Evolutionary conservation across 208 protist genomes (phyloP).

Genomic region (Trypanosoma melophagium): DNA sequence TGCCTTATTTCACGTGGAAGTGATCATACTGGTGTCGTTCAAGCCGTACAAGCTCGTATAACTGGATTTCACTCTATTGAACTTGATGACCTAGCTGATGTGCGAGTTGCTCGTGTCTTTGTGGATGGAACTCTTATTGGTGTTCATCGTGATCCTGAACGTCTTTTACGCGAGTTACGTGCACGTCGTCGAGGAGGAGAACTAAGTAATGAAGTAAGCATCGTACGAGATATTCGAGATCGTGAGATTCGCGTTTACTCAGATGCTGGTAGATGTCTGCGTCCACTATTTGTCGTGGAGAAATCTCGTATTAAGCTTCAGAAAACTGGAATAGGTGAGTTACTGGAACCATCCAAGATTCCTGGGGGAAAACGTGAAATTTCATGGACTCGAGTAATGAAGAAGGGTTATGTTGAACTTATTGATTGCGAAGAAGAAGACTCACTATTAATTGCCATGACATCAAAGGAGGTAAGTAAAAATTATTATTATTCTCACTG

Average conservation of each 20-base stretch:
- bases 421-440: slow-evolving; percentile 52
- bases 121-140: slow-evolving; percentile 49
- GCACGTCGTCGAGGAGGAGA: slow-evolving; percentile 33
- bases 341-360: slow-evolving; percentile 29
- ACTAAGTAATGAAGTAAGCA: slow-evolving; percentile 42
- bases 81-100: slow-evolving; percentile 25
- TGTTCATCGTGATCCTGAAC: slow-evolving; percentile 36
- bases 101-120: slow-evolving; percentile 39
- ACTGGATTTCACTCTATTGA: slow-evolving; percentile 67
- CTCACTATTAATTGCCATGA: slow-evolving; percentile 50
- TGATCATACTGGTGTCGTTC: slow-evolving; percentile 41
- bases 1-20: slow-evolving; percentile 40
- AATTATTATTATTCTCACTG: slow-evolving; percentile 94
- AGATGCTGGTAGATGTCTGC: slow-evolving; percentile 33
- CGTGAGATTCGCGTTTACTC: slow-evolving; percentile 49
- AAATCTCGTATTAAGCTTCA: slow-evolving; percentile 32
- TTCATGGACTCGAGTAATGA: slow-evolving; percentile 68
- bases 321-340: slow-evolving; percentile 31
- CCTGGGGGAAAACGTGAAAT: slow-evolving; percentile 50
- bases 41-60: slow-evolving; percentile 42
- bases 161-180: slow-evolving; percentile 35
- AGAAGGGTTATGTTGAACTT: slow-evolving; percentile 68
- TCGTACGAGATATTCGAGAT: slow-evolving; percentile 49
- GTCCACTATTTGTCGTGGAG: slow-evolving; percentile 46
- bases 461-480: slow-evolving; percentile 55